phyloP scores from a whole-genome alignment of 129 eudicot species.

The Oenanthe sinensis region DNA sequence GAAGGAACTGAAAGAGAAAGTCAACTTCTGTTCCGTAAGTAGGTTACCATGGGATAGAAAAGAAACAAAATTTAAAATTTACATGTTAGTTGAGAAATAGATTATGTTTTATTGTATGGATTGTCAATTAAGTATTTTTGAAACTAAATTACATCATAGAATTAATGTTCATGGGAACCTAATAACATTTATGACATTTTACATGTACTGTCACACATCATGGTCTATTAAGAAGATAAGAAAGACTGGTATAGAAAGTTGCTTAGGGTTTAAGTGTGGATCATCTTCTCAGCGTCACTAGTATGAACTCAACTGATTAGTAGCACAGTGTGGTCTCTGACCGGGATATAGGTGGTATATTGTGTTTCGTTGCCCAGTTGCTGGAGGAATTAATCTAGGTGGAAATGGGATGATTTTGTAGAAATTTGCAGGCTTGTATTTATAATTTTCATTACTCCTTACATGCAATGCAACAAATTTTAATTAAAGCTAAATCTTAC shows the following conservation, averaged over 20 bases:
- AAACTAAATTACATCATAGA: no score
- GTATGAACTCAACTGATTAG: background rate
- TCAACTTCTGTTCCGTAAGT: no score
- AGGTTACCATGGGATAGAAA: background rate
- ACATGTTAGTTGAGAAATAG: no score
- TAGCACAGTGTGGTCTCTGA: background rate
- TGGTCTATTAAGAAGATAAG: no score
- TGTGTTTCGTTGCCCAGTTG: background rate
- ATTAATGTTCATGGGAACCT: no score
- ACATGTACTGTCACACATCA: no score
- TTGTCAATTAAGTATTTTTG: no score
- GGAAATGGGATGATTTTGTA: background rate
- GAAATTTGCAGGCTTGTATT: background rate
- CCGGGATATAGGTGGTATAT: background rate
- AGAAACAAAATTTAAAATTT: no score
- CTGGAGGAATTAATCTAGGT: background rate
- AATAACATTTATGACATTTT: no score
- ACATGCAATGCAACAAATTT: background rate
- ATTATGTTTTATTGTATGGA: no score
- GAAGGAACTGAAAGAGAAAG: no score
- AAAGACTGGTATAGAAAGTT: no score
- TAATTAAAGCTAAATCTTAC: background rate
- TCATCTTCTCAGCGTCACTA: background rate
- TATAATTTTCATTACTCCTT: background rate
- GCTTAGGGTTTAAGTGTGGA: background rate